Percentiles rank a stretch among this genome's conserved stretches.
Evolutionary conservation across 192 early-diverging fungal genomes (phyloP).

Genomic region (Chytriomyces sp.): DNA sequence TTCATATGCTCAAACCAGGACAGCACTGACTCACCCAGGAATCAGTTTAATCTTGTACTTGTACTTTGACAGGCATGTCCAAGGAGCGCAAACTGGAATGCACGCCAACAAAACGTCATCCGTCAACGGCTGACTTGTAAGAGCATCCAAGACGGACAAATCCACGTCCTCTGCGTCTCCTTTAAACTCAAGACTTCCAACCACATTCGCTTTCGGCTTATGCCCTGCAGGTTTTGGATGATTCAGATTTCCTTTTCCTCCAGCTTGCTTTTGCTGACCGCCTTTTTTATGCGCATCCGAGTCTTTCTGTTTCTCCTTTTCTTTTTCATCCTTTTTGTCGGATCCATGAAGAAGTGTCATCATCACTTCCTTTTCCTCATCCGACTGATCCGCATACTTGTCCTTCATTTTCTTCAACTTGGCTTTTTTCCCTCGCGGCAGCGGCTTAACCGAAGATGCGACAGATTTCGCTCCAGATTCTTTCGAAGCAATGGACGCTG

Average conservation of each 20-base stretch:
- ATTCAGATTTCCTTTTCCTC: slow-evolving; percentile 34
- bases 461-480: neutral
- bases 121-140: slow-evolving; percentile 79
- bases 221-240: slow-evolving; percentile 3
- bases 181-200: neutral
- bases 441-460: neutral
- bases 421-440: slow-evolving; percentile 79
- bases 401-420: slow-evolving; percentile 91
- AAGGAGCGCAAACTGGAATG: slow-evolving; percentile 94
- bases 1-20: neutral
- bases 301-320: slow-evolving; percentile 28
- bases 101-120: slow-evolving; percentile 83
- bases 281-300: slow-evolving; percentile 38
- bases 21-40: slow-evolving; percentile 64
- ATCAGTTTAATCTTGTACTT: slow-evolving; percentile 95
- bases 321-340: slow-evolving; percentile 28
- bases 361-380: slow-evolving; percentile 84
- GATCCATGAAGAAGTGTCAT: slow-evolving; percentile 79
- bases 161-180: slow-evolving; percentile 42
- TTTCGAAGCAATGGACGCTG: slow-evolving; percentile 4
- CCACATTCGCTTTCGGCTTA: slow-evolving; percentile 7
- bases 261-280: slow-evolving; percentile 31
- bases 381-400: slow-evolving; percentile 95
- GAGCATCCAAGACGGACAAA: slow-evolving; percentile 64
- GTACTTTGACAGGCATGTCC: slow-evolving; percentile 79